phyloP scores from a whole-genome alignment of 2,329 filamentous ascomycete species.

The Cordyceps fumosorosea region DNA sequence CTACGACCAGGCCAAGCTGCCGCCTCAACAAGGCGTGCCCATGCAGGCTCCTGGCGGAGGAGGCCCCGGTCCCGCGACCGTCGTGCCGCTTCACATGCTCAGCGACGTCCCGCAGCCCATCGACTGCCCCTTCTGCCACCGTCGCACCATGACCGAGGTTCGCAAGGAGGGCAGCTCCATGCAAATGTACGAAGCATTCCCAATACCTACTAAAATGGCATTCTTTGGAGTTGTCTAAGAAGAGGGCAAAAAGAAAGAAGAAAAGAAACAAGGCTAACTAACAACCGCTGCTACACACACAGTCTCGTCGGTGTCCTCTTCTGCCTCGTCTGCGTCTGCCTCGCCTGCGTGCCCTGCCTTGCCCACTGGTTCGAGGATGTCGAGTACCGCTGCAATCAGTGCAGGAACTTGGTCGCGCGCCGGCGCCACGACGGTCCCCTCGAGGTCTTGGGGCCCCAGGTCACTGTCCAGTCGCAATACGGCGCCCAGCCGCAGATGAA shows the following conservation, averaged over 20 bases:
- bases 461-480: slow-evolving; percentile 16
- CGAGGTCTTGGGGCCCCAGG: slow-evolving; percentile 19
- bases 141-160: slow-evolving; percentile 19
- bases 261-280: too few relatives aligned
- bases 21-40: background rate
- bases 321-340: slow-evolving; percentile 26
- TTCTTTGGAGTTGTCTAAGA: too few relatives aligned
- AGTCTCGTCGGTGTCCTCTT: slow-evolving; percentile 24
- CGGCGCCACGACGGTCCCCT: slow-evolving; percentile 18
- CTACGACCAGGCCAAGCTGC: slow-evolving; percentile 9
- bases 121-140: slow-evolving; percentile 26
- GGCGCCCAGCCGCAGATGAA: slow-evolving; percentile 15
- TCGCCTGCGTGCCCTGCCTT: slow-evolving; percentile 26
- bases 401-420: slow-evolving; percentile 24
- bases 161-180: slow-evolving; percentile 20
- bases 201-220: background rate
- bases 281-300: background rate
- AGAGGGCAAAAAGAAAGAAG: background rate
- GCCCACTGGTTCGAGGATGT: slow-evolving; percentile 27
- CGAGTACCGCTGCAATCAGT: slow-evolving; percentile 24
- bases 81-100: slow-evolving; percentile 22
- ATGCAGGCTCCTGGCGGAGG: background rate
- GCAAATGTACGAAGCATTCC: slow-evolving; percentile 20
- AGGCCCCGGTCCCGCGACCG: slow-evolving; percentile 3
- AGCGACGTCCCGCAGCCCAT: slow-evolving; percentile 21